A percentile compares a stretch with the other conserved stretches of the same genome.
These are phyloP conservation scores for Solanum lycopersicoides DNA, from an alignment of 257 asterid genomes.

Conservation along the genomic window DNA sequence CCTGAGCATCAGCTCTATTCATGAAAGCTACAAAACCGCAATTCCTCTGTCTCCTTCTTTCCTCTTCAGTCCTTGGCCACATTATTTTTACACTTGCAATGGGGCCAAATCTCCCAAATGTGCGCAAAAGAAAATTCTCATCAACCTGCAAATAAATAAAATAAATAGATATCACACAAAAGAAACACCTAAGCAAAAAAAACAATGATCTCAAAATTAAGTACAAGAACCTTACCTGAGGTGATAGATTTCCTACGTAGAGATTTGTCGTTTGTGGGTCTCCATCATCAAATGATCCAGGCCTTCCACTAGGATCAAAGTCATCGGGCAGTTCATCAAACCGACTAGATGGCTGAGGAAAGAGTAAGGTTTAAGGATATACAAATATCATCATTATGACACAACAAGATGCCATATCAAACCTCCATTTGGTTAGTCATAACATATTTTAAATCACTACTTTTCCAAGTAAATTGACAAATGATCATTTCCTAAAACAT, in stretches of 20 bases:
- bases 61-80: conserved; percentile 99
- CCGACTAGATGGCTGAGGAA: conserved; percentile 64
- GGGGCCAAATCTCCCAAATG: conserved; percentile 98
- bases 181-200: neutral
- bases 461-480: neutral
- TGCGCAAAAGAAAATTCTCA: conserved; percentile 85
- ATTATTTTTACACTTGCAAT: conserved; percentile 94
- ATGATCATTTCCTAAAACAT: neutral
- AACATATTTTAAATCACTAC: neutral
- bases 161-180: neutral
- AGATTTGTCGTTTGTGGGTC: conserved; percentile 93
- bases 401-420: neutral
- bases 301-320: conserved; percentile 73
- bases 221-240: conserved; percentile 43
- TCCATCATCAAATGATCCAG: conserved; percentile 96
- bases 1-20: conserved; percentile 91
- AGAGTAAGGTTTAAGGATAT: conserved; percentile 6
- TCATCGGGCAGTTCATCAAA: conserved; percentile 96
- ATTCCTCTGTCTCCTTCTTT: conserved; percentile 70
- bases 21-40: conserved; percentile 97
- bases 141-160: conserved; percentile 47
- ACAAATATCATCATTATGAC: neutral
- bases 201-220: neutral
- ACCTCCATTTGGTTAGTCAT: neutral
- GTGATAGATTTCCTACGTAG: conserved; percentile 86